phyloP scores from a whole-genome alignment of 1,139 yeast genomes.

The Pichia sp. region DNA sequence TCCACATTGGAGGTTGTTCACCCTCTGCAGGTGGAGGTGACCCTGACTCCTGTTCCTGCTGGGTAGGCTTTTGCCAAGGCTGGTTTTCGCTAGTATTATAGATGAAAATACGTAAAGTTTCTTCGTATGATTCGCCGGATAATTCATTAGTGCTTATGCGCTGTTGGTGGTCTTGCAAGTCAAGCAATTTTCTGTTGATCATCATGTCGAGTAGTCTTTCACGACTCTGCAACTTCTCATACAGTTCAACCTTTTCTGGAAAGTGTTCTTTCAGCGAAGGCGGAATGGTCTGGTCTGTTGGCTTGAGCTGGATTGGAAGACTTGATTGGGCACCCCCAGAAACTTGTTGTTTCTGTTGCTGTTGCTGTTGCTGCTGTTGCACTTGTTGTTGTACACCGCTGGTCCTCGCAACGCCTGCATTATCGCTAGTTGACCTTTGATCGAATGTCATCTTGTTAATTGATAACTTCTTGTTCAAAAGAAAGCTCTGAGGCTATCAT shows the following conservation, averaged over 20 bases:
- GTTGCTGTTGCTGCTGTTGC: constrained; percentile 10
- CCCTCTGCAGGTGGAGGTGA: constrained; percentile 5
- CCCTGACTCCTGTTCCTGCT: neutral
- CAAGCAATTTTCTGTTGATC: constrained; percentile 77
- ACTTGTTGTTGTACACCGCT: neutral
- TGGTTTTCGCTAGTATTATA: constrained; percentile 83
- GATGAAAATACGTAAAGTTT: constrained; percentile 69
- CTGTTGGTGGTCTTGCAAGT: constrained; percentile 63
- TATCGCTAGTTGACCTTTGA: neutral
- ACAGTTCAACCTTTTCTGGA: constrained; percentile 66
- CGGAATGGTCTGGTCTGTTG: constrained; percentile 71
- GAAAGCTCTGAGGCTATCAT: no score
- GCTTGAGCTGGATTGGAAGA: constrained; percentile 41
- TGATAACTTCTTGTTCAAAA: no score
- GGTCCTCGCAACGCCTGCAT: neutral
- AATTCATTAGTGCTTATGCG: constrained; percentile 29
- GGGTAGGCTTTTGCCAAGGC: constrained; percentile 68
- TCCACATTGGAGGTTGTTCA: constrained; percentile 58
- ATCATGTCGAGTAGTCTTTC: constrained; percentile 79
- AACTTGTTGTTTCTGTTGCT: constrained; percentile 17
- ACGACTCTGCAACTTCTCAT: constrained; percentile 67
- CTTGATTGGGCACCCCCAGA: constrained; percentile 19
- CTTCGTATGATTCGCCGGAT: constrained; percentile 44
- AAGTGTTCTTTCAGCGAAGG: constrained; percentile 54
- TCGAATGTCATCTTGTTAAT: neutral